Evolutionary conservation across 2,329 filamentous ascomycete species (phyloP).

Genomic region (Huntiella savannae): DNA sequence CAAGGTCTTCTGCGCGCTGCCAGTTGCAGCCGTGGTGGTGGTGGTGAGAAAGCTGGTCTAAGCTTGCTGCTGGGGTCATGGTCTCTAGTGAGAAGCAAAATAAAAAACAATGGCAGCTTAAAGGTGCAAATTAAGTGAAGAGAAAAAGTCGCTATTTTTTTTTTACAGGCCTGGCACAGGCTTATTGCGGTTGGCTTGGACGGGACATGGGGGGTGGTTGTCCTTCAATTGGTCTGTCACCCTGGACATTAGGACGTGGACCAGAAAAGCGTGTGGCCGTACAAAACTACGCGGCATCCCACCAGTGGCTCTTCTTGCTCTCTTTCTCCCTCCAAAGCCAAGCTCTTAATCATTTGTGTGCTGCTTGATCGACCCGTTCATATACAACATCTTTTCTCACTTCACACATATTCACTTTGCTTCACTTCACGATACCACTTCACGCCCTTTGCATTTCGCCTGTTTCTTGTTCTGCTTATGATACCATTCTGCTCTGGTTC

Average conservation of each 20-base stretch:
- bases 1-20: slow-evolving; percentile 7
- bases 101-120: background rate
- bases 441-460: background rate
- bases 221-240: no score
- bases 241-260: background rate
- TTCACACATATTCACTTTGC: background rate
- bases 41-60: background rate
- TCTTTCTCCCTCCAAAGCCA: slow-evolving; percentile 7
- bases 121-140: background rate
- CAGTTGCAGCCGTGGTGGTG: slow-evolving; percentile 5
- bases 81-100: background rate
- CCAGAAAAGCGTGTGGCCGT: slow-evolving; percentile 1
- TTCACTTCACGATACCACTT: background rate
- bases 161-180: slow-evolving; percentile 3
- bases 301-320: background rate
- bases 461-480: background rate
- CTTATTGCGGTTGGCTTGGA: slow-evolving; percentile 4
- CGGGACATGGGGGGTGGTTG: background rate
- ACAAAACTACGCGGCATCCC: slow-evolving; percentile 9
- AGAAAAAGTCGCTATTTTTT: slow-evolving; percentile 4
- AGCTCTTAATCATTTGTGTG: slow-evolving; percentile 7
- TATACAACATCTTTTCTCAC: background rate
- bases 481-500: no score
- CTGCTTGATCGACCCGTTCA: background rate
- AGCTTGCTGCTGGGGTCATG: slow-evolving; percentile 5